Evolutionary conservation across 208 protist genomes (phyloP).

Genomic region (Crithidia sp.): DNA sequence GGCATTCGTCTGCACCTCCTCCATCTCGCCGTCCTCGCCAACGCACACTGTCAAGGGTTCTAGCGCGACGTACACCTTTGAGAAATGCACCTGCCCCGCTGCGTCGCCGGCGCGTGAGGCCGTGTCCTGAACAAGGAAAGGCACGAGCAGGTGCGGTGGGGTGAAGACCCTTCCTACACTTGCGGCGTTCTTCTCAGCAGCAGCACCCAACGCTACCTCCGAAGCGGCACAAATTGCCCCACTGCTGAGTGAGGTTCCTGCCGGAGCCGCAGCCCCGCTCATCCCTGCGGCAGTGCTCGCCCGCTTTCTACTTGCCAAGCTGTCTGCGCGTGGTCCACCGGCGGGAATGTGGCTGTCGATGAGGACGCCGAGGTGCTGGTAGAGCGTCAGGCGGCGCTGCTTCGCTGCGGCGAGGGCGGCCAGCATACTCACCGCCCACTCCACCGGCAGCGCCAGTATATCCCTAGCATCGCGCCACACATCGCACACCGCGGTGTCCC

Average conservation of each 20-base stretch:
- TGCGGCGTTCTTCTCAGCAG: not conserved
- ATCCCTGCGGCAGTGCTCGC: no score
- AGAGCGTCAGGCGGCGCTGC: constrained; percentile 38
- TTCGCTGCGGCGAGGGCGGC: constrained; percentile 54
- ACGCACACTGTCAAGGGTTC: constrained; percentile 52
- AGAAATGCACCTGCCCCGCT: constrained; percentile 28
- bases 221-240: no score
- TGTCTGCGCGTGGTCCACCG: not conserved
- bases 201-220: not conserved
- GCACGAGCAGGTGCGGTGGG: constrained; percentile 24
- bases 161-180: not conserved
- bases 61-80: constrained; percentile 45
- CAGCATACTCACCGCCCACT: constrained; percentile 60
- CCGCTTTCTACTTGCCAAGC: not conserved
- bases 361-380: constrained; percentile 41
- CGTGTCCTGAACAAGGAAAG: constrained; percentile 9
- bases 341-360: not conserved
- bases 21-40: constrained; percentile 38
- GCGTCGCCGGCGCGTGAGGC: constrained; percentile 44
- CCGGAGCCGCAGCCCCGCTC: no score
- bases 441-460: constrained; percentile 16
- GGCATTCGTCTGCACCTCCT: constrained; percentile 13
- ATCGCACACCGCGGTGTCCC: constrained; percentile 30
- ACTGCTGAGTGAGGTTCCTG: no score
- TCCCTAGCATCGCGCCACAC: not conserved